Percentiles rank a stretch among this genome's conserved stretches.
phyloP scores from a whole-genome alignment of 352 stramenopile species.

The Elongisporangium anandrum region DNA sequence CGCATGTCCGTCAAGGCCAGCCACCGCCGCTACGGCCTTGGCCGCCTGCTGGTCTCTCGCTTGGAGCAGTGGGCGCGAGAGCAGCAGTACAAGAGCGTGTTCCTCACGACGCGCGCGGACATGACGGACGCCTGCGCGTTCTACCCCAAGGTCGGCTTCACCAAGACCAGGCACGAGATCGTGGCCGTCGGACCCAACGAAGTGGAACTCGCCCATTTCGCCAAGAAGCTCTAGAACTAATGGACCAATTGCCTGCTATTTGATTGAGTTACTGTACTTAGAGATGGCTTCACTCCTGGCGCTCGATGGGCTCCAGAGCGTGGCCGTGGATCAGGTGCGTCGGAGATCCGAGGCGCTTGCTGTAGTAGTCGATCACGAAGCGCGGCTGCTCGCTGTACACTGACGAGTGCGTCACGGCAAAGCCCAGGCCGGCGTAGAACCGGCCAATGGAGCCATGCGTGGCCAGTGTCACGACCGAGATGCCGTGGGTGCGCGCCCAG shows the following conservation, averaged over 20 bases:
- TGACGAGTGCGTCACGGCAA: slow-evolving; percentile 13
- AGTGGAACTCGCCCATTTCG: not conserved
- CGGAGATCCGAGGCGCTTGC: not conserved
- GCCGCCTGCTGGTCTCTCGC: slow-evolving; percentile 7
- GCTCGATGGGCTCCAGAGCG: not conserved
- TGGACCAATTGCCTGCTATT: not conserved
- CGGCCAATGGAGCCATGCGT: not conserved
- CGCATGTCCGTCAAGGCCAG: slow-evolving; percentile 18
- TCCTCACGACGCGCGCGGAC: slow-evolving; percentile 8
- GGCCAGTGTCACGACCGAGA: slow-evolving; percentile 2
- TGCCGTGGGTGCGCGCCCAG: slow-evolving; percentile 2
- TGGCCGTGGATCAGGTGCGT: not conserved
- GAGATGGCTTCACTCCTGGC: not conserved
- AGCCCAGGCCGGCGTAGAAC: slow-evolving; percentile 30
- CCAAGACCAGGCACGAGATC: not conserved
- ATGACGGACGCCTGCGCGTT: slow-evolving; percentile 6
- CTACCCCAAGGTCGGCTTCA: slow-evolving; percentile 8
- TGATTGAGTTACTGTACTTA: not conserved
- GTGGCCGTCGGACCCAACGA: not conserved
- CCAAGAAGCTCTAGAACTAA: no score
- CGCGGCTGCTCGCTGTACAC: slow-evolving; percentile 22
- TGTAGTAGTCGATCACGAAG: not conserved
- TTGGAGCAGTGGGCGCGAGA: slow-evolving; percentile 18
- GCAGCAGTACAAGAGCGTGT: slow-evolving; percentile 5
- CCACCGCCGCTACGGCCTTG: slow-evolving; percentile 17